Percentiles rank a stretch among this genome's conserved stretches.
Conservation (phyloP, 2,329 filamentous ascomycete species). For the Trichoderma aggressivum region DNA sequence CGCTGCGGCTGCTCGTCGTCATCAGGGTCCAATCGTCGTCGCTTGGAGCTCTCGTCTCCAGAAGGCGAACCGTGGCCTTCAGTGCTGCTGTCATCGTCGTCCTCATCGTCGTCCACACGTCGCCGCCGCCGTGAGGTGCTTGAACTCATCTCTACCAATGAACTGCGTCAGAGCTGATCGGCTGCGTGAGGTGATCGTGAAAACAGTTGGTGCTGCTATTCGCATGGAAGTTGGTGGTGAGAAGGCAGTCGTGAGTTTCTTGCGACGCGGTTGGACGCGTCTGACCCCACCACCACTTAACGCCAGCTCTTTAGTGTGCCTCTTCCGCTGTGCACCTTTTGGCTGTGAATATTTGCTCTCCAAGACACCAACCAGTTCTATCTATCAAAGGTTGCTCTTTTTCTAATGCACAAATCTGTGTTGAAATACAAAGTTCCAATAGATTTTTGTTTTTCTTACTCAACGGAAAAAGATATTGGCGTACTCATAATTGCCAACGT, state of each 20-base stretch:
- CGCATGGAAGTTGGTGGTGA: background rate
- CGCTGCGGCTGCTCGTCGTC: constrained; percentile 15
- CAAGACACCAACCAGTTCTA: background rate
- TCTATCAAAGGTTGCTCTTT: background rate
- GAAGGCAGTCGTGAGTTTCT: background rate
- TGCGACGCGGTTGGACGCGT: constrained; percentile 17
- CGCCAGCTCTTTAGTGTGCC: background rate
- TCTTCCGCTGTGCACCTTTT: background rate
- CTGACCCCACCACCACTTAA: constrained; percentile 17
- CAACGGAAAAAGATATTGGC: background rate
- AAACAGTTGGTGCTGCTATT: background rate
- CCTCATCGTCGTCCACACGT: constrained; percentile 43
- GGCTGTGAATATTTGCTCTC: background rate
- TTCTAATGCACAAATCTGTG: background rate
- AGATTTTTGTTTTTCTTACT: background rate
- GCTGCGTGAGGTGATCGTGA: background rate
- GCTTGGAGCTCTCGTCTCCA: constrained; percentile 34
- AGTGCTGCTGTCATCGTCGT: constrained; percentile 25
- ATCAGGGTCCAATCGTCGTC: constrained; percentile 32
- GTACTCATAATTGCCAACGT: background rate
- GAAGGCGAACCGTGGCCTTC: constrained; percentile 25
- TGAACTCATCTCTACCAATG: constrained; percentile 28
- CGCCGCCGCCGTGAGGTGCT: constrained; percentile 40
- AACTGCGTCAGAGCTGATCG: background rate
- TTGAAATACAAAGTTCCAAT: background rate